These are phyloP conservation scores for Thielaviopsis cerberus DNA, from an alignment of 2,329 filamentous ascomycete species.

Conservation along the genomic window DNA sequence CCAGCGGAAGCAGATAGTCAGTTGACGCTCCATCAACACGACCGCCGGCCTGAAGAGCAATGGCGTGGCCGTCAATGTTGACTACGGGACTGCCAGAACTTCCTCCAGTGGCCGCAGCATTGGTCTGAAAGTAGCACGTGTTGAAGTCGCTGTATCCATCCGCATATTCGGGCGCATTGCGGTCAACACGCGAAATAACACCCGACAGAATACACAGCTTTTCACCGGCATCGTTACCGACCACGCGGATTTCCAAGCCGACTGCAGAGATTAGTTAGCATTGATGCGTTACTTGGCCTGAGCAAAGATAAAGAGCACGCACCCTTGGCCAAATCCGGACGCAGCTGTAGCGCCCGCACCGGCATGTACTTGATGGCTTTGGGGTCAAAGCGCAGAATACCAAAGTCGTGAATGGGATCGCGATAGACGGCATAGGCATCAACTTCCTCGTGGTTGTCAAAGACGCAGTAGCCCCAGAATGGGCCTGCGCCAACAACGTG, in stretches of 20 bases:
- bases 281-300: too few species aligned
- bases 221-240: constrained; percentile 94
- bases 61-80: constrained; percentile 78
- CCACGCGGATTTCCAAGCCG: constrained; percentile 84
- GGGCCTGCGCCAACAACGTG: constrained; percentile 91
- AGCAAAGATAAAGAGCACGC: too few species aligned
- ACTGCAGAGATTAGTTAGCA: constrained; percentile 27
- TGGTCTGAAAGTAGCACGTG: constrained; percentile 89
- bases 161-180: constrained; percentile 93
- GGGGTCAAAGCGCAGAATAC: constrained; percentile 88
- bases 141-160: constrained; percentile 98
- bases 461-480: constrained; percentile 96
- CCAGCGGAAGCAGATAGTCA: constrained; percentile 89
- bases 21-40: constrained; percentile 88
- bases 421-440: constrained; percentile 94
- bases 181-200: constrained; percentile 86
- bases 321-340: constrained; percentile 67
- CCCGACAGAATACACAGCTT: constrained; percentile 96
- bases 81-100: constrained; percentile 98
- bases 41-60: constrained; percentile 85
- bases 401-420: constrained; percentile 96
- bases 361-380: constrained; percentile 96
- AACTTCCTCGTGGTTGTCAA: constrained; percentile 95
- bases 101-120: constrained; percentile 86
- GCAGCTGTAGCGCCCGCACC: constrained; percentile 57